Evolutionary conservation across 306 rosid genomes (phyloP).

Genomic region (Citrullus amarus): DNA sequence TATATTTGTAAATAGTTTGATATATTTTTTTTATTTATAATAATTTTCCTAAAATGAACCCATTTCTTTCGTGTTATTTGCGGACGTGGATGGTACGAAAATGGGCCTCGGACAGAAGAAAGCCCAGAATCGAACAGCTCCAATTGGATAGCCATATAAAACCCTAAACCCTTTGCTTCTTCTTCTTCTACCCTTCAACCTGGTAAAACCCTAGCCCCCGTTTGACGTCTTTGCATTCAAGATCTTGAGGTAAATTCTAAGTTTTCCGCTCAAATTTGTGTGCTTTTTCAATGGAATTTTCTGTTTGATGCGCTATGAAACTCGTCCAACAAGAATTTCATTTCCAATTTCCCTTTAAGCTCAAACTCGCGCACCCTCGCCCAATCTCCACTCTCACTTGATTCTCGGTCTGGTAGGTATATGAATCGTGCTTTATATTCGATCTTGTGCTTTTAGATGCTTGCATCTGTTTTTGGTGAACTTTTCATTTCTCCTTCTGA

Average conservation of each 20-base stretch:
- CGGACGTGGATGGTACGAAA: neutral
- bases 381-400: neutral
- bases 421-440: neutral
- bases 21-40: too few relatives aligned
- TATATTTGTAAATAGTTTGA: too few relatives aligned
- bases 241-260: neutral
- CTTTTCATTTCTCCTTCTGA: neutral
- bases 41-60: too few relatives aligned
- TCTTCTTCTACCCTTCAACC: neutral
- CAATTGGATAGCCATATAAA: neutral
- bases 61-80: too few relatives aligned
- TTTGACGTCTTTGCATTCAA: neutral
- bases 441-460: neutral
- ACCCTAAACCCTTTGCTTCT: neutral
- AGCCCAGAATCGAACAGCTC: neutral
- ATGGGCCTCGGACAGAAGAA: neutral
- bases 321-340: neutral
- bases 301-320: neutral
- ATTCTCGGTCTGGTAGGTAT: neutral
- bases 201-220: slow-evolving; percentile 2
- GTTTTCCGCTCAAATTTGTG: neutral
- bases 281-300: neutral
- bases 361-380: neutral
- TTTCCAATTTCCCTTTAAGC: neutral
- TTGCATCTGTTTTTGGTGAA: neutral